A percentile compares a stretch with the other conserved stretches of the same genome.
phyloP scores from a whole-genome alignment of 2,329 filamentous ascomycete species.

The Chrysosporium keratinophilum region DNA sequence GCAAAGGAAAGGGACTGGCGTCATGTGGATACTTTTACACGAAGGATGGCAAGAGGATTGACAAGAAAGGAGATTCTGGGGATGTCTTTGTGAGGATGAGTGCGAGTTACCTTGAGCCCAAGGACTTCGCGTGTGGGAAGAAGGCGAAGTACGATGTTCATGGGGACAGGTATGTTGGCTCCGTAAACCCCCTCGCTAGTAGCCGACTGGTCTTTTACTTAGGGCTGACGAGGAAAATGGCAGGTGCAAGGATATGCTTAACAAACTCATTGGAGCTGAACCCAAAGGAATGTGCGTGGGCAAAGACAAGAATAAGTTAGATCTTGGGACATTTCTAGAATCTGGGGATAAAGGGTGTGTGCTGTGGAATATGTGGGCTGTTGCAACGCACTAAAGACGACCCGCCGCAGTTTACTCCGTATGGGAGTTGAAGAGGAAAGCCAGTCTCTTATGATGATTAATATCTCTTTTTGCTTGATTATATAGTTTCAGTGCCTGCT shows the following conservation, averaged over 20 bases:
- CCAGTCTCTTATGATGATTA: no score
- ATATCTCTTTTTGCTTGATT: no score
- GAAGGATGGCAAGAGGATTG: slow-evolving; percentile 5
- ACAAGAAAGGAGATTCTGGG: background rate
- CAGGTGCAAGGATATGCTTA: slow-evolving; percentile 5
- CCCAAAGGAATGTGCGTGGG: background rate
- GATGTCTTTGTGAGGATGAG: background rate
- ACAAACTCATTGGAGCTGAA: background rate
- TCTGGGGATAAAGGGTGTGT: slow-evolving; percentile 7
- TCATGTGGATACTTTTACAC: background rate
- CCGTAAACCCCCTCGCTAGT: background rate
- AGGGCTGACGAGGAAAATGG: background rate
- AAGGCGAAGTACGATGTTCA: slow-evolving; percentile 4
- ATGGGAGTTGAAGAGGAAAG: no score
- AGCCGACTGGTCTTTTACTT: no score
- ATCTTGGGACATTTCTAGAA: slow-evolving; percentile 3
- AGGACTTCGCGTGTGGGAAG: background rate
- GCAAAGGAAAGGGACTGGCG: slow-evolving; percentile 2
- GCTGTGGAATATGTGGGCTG: slow-evolving; percentile 4
- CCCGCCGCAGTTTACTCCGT: no score
- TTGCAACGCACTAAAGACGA: background rate
- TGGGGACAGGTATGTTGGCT: background rate
- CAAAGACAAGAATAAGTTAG: background rate
- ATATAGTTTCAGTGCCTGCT: no score
- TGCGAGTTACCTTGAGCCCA: background rate